phyloP scores from a whole-genome alignment of 2,329 filamentous ascomycete species.

The Metarhizium robertsii region DNA sequence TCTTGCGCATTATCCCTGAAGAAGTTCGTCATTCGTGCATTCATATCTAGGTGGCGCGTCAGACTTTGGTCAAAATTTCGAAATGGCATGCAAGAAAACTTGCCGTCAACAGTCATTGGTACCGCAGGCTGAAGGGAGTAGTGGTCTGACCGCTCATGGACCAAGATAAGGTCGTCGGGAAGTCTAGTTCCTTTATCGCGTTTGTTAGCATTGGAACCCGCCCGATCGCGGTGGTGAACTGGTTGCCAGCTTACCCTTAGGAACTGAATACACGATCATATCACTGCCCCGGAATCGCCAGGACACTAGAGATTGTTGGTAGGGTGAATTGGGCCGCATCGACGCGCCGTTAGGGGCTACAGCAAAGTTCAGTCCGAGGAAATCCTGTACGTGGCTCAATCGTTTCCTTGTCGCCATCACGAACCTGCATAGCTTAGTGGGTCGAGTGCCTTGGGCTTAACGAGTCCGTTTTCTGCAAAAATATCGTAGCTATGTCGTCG shows the following conservation, averaged over 20 bases:
- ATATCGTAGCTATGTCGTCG: conserved; percentile 6
- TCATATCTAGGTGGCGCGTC: conserved; percentile 6
- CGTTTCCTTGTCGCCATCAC: not conserved
- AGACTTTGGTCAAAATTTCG: not conserved
- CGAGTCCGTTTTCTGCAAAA: not conserved
- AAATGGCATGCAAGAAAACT: not conserved
- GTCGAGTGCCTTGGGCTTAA: conserved; percentile 5
- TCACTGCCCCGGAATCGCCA: conserved; percentile 8
- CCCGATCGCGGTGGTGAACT: not conserved
- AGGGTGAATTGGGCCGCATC: conserved; percentile 11
- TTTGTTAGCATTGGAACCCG: not conserved
- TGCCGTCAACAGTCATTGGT: conserved; percentile 7
- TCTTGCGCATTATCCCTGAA: not conserved
- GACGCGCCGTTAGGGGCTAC: conserved; percentile 15
- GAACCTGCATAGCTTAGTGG: conserved; percentile 6
- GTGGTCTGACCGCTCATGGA: conserved; percentile 15
- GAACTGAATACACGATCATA: conserved; percentile 9
- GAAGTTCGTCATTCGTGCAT: conserved; percentile 7
- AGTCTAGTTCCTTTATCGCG: conserved; percentile 9
- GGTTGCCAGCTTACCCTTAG: conserved; percentile 4
- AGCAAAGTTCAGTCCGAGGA: no score
- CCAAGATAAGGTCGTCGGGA: conserved; percentile 11
- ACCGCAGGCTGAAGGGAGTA: conserved; percentile 13
- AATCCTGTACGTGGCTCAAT: not conserved
- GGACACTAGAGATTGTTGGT: conserved; percentile 11